Conservation (phyloP, 345 rosid genomes). For the Populus alba region DNA sequence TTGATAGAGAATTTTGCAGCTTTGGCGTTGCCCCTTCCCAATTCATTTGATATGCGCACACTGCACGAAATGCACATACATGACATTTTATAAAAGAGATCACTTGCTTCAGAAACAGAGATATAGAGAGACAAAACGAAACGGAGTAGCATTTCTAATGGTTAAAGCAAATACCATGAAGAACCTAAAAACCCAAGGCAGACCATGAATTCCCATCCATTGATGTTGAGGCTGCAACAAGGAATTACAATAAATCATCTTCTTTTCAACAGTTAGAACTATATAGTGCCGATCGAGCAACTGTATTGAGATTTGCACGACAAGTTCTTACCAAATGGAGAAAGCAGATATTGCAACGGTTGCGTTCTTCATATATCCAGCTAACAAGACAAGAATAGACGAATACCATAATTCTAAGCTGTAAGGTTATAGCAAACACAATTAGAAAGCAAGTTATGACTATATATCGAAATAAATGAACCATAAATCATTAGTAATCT, state of each 20-base stretch:
- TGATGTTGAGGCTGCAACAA: conserved; percentile 40
- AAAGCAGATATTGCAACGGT: conserved; percentile 62
- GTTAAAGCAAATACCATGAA: conserved; percentile 19
- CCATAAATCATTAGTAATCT: too few species aligned
- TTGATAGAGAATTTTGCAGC: conserved; percentile 40
- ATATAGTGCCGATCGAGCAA: conserved; percentile 48
- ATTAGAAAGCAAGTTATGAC: not conserved
- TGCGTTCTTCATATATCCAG: conserved; percentile 72
- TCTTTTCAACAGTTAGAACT: too few species aligned
- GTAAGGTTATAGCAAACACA: not conserved
- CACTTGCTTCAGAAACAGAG: too few species aligned
- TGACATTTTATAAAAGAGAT: too few species aligned
- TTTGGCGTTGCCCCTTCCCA: conserved; percentile 40
- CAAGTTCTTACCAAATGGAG: conserved; percentile 66
- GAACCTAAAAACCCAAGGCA: conserved; percentile 39
- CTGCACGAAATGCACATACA: conserved; percentile 19
- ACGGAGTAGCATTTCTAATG: too few species aligned
- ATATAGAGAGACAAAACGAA: too few species aligned
- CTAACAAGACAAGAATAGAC: conserved; percentile 60
- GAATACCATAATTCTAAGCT: conserved; percentile 85
- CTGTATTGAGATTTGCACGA: conserved; percentile 39
- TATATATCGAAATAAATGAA: not conserved
- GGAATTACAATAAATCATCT: too few species aligned
- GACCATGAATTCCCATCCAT: conserved; percentile 33
- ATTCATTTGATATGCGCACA: conserved; percentile 47